phyloP scores from a whole-genome alignment of 768 basidiomycete species.

The Amanita polypyramis region DNA sequence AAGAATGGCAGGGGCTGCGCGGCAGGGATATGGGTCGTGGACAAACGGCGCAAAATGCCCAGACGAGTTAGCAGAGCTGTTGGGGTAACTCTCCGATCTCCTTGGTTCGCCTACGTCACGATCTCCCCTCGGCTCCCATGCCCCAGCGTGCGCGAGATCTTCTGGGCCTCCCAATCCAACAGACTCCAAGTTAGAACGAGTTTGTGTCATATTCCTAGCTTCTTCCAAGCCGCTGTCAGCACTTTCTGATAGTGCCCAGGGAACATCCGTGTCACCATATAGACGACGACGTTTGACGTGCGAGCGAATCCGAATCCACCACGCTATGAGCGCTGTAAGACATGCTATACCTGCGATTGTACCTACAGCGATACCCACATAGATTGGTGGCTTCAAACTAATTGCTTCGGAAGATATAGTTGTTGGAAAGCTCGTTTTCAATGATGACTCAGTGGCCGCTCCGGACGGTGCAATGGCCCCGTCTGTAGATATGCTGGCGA shows the following conservation, averaged over 20 bases:
- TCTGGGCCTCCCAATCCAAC: conserved; percentile 17
- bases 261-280: conserved; percentile 21
- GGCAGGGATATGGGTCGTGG: background rate
- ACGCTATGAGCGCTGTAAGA: conserved; percentile 36
- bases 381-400: conserved; percentile 29
- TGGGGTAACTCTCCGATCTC: conserved; percentile 19
- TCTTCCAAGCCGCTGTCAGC: conserved; percentile 16
- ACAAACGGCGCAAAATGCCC: background rate
- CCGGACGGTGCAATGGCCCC: background rate
- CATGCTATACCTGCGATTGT: conserved; percentile 33
- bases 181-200: conserved; percentile 14
- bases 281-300: conserved; percentile 25
- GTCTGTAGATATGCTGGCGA: background rate
- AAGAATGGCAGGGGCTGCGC: background rate
- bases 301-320: conserved; percentile 32
- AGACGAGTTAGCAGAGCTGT: conserved; percentile 4
- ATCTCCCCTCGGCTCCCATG: conserved; percentile 28
- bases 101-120: conserved; percentile 33
- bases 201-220: conserved; percentile 15
- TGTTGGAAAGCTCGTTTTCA: conserved; percentile 3
- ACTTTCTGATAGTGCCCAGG: conserved; percentile 21
- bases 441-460: background rate
- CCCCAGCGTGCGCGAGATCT: conserved; percentile 16
- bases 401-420: conserved; percentile 7
- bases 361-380: conserved; percentile 40